A percentile compares a stretch with the other conserved stretches of the same genome.
phyloP scores from a whole-genome alignment of 2,329 filamentous ascomycete genomes.

The Talaromyces rugulosus region DNA sequence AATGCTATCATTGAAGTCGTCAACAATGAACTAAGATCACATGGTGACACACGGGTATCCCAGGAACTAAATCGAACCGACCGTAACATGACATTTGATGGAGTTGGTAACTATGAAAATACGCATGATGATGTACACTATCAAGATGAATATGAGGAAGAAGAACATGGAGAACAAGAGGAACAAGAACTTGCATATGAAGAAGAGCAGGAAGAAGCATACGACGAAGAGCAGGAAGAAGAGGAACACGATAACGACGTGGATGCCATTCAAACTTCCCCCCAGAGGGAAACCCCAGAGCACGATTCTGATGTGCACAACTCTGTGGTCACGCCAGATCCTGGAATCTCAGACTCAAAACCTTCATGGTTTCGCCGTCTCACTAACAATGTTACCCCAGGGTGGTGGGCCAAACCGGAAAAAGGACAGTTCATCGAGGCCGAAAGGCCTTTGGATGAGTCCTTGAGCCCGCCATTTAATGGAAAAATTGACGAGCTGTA shows the following conservation, averaged over 20 bases:
- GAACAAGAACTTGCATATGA: slow-evolving; percentile 1
- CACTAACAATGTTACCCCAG: slow-evolving; percentile 15
- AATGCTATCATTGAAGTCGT: neutral
- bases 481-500: neutral
- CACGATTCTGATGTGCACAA: neutral
- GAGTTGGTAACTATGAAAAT: neutral
- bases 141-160: neutral
- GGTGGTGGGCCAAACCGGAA: slow-evolving; percentile 12
- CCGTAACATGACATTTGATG: neutral
- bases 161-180: neutral
- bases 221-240: slow-evolving; percentile 9
- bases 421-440: neutral
- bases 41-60: neutral
- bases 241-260: slow-evolving; percentile 17
- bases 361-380: slow-evolving; percentile 35
- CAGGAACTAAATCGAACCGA: neutral
- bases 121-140: neutral
- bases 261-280: slow-evolving; percentile 5
- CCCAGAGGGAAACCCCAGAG: neutral
- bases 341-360: slow-evolving; percentile 14
- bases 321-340: slow-evolving; percentile 1
- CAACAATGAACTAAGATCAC: neutral
- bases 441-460: slow-evolving; percentile 8
- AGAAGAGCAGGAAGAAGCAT: slow-evolving; percentile 6
- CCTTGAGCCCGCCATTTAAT: slow-evolving; percentile 9